These are phyloP conservation scores for Vitis hybrid DNA, from an alignment of 177 flowering plant genomes.

Conservation along the genomic window DNA sequence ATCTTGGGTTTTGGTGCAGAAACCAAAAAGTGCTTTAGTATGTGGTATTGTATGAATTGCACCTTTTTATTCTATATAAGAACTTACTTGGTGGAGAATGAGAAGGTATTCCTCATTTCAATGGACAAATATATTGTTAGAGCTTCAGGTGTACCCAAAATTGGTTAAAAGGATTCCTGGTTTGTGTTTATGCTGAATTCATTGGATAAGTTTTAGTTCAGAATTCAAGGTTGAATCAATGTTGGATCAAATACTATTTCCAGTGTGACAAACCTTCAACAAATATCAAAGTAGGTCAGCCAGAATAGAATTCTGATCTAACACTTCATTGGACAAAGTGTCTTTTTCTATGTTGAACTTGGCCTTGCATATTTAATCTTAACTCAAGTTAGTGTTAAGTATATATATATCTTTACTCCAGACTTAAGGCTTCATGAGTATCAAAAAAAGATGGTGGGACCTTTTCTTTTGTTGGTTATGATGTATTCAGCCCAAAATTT, in stretches of 20 bases:
- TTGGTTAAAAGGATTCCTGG: constrained; percentile 10
- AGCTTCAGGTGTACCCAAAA: constrained; percentile 9
- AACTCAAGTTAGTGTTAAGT: too few relatives aligned
- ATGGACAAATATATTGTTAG: constrained; percentile 7
- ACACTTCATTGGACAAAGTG: too few relatives aligned
- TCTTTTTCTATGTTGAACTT: too few relatives aligned
- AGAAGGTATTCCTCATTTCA: constrained; percentile 10
- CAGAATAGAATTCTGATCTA: not conserved
- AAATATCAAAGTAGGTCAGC: not conserved
- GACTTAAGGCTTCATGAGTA: too few relatives aligned
- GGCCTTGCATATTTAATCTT: too few relatives aligned
- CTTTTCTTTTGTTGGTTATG: too few relatives aligned
- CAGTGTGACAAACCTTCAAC: constrained; percentile 1
- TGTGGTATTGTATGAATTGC: constrained; percentile 14
- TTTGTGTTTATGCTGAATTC: constrained; percentile 13
- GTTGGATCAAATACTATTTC: not conserved
- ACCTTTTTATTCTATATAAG: constrained; percentile 15
- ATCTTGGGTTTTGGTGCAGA: constrained; percentile 8
- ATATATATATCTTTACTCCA: too few relatives aligned
- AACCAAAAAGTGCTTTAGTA: constrained; percentile 10
- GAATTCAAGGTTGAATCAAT: not conserved
- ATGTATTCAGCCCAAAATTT: too few relatives aligned
- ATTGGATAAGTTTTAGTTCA: constrained; percentile 9
- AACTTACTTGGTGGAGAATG: constrained; percentile 14
- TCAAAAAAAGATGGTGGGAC: too few relatives aligned